phyloP scores from a whole-genome alignment of 768 basidiomycete genomes.

The Boletus vermiculosoides region DNA sequence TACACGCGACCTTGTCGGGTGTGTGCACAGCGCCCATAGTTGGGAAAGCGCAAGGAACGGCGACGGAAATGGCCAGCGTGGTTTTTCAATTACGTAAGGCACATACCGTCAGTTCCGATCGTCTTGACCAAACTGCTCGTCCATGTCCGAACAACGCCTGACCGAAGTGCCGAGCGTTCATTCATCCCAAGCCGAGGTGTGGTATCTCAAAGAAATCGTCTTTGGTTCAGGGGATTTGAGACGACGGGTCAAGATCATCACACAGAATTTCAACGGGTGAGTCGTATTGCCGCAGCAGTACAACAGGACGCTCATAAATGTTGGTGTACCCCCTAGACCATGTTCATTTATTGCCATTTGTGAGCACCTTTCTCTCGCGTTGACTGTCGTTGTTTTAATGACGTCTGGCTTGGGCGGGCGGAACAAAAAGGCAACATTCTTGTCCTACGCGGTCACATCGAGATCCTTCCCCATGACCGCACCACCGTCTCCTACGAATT shows the following conservation, averaged over 20 bases:
- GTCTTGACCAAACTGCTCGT: neutral
- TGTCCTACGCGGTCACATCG: conserved; percentile 78
- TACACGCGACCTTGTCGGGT: neutral
- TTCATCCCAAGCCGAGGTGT: conserved; percentile 51
- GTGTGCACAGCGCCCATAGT: neutral
- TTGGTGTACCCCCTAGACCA: conserved; percentile 48
- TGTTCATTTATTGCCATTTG: conserved; percentile 92
- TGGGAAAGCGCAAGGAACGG: neutral
- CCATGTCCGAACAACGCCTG: conserved; percentile 20
- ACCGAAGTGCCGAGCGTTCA: conserved; percentile 16
- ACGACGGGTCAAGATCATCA: conserved; percentile 59
- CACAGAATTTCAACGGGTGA: conserved; percentile 83
- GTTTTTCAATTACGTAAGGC: neutral
- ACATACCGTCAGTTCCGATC: neutral
- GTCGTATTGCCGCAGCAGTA: conserved; percentile 24
- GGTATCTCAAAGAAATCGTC: conserved; percentile 70
- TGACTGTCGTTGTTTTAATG: neutral
- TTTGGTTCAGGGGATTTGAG: conserved; percentile 41
- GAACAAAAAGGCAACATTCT: conserved; percentile 71
- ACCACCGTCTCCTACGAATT: conserved; percentile 79
- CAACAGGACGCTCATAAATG: neutral
- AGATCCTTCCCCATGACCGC: conserved; percentile 65
- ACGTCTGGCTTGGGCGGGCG: neutral
- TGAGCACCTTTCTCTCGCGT: conserved; percentile 25
- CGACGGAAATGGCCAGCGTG: neutral